Percentiles rank a stretch among this genome's conserved stretches.
These are phyloP conservation scores for Phytophthora hibernalis DNA, from an alignment of 352 stramenopile species.

Conservation along the genomic window DNA sequence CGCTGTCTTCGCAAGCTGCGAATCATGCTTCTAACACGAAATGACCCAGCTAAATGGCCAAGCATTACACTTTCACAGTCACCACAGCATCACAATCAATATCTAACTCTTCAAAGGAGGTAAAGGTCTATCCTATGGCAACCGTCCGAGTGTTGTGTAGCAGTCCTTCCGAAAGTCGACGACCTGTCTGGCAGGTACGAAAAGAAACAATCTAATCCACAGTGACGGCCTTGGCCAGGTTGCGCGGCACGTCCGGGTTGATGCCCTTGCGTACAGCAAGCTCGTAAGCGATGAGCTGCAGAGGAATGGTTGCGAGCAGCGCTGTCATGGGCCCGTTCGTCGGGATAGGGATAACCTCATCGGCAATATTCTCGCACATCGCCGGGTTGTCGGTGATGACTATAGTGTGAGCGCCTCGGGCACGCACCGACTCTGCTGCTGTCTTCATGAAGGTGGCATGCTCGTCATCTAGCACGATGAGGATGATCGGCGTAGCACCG, in stretches of 20 bases:
- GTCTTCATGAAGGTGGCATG: conserved; percentile 97
- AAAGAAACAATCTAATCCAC: conserved; percentile 91
- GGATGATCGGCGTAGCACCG: conserved; percentile 96
- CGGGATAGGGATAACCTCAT: conserved; percentile 97
- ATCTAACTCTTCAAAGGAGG: conserved; percentile 11
- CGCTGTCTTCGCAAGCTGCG: conserved; percentile 4
- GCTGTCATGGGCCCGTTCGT: conserved; percentile 97
- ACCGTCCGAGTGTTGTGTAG: conserved; percentile 16
- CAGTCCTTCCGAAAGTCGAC: conserved; percentile 21
- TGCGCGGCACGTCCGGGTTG: conserved; percentile 98
- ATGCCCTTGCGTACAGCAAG: conserved; percentile 96
- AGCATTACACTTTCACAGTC: not conserved
- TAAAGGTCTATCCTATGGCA: conserved; percentile 23
- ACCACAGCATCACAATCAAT: not conserved
- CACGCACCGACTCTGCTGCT: conserved; percentile 95
- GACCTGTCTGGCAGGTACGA: conserved; percentile 14
- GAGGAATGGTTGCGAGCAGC: conserved; percentile 94
- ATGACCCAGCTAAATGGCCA: not conserved
- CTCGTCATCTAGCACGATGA: conserved; percentile 97
- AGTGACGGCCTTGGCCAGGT: conserved; percentile 99
- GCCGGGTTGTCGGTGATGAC: conserved; percentile 97
- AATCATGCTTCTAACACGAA: not conserved
- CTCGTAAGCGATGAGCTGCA: conserved; percentile 99
- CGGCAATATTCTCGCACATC: conserved; percentile 92
- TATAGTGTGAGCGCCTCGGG: conserved; percentile 96